A percentile compares a stretch with the other conserved stretches of the same genome.
Evolutionary conservation across 805 yeast genomes (phyloP).

Genomic region (Wickerhamiella azymoides): DNA sequence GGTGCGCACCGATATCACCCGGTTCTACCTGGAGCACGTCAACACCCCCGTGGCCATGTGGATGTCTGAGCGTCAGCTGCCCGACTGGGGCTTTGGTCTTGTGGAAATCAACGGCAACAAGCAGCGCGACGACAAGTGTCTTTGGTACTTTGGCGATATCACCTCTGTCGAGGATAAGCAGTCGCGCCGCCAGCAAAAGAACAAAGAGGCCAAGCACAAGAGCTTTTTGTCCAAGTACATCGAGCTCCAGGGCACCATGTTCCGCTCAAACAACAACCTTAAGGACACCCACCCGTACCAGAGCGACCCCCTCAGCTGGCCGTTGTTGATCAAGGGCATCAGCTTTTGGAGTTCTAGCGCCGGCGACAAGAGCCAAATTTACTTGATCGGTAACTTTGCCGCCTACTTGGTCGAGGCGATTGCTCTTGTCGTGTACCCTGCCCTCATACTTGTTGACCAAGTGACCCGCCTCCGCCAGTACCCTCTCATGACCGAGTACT

Average conservation of each 20-base stretch:
- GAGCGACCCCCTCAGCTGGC: conserved; percentile 86
- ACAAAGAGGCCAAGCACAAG: conserved; percentile 4
- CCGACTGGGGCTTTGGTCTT: conserved; percentile 90
- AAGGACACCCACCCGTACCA: conserved; percentile 91
- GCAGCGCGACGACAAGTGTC: conserved; percentile 54
- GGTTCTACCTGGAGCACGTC: conserved; percentile 59
- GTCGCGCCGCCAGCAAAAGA: conserved; percentile 32
- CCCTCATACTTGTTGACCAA: conserved; percentile 59
- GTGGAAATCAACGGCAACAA: conserved; percentile 94
- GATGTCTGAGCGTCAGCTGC: conserved; percentile 67
- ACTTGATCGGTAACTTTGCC: conserved; percentile 74
- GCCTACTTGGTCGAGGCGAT: conserved; percentile 32
- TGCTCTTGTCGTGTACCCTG: conserved; percentile 39
- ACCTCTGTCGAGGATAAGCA: conserved; percentile 51
- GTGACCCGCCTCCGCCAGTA: conserved; percentile 60
- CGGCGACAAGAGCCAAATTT: conserved; percentile 50
- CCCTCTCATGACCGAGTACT: conserved; percentile 35
- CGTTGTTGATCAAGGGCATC: conserved; percentile 75
- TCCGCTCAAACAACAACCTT: conserved; percentile 78
- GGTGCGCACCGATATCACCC: conserved; percentile 56
- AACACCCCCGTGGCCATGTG: conserved; percentile 71
- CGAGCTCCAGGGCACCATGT: conserved; percentile 81
- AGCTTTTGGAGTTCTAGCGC: conserved; percentile 80
- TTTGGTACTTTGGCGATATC: conserved; percentile 67
- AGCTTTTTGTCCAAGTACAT: conserved; percentile 79